Base-by-base conservation (phyloP, 108 stramenopile genomes). In the Skeletonema marinoi region DNA sequence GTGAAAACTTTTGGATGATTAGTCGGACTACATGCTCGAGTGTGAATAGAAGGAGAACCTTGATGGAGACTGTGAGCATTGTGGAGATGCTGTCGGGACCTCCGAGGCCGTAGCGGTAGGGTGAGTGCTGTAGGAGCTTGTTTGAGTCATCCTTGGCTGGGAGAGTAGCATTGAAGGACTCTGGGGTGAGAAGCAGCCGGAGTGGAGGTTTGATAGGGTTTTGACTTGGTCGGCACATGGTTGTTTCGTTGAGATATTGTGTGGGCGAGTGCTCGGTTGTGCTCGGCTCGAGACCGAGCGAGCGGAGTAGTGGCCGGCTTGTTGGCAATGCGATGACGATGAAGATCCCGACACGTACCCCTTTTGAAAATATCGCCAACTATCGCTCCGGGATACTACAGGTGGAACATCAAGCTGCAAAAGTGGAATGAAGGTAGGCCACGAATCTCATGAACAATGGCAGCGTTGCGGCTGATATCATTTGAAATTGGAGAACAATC, bases 41-140 rank as follows among this genome's bases (percentile, higher is more conserved):
- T 16, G 32, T 19, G 58, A 78, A 78, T 10, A 83, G 73, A 7
- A 63, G 0, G 17, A 48, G 6, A 31, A 83, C 82, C 73, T 69
- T 75, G 82, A 83, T 54, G 50, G 78, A 54, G 19, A 83, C 73
- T 10, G 82, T 83, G 38, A 78, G 66, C n/a, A 83, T 10, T 2
- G 78, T 83, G 72, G 82, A 78, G 63, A 38, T 32, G 46, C 60
- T 62, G 44, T 66, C 66, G 35, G 82, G 82, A 17, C 80, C 80
- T n/a, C 80, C 80, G 36, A 81, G 80, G 36, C 80, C 80, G 69
- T 74, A 56, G 10, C 56, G 12, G 65, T 66, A 64, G 1, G 80
- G 69, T 19, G 70, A 74, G n/a, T 50, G 14, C 6, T 30, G 33
- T 4, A 61, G 33, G 41, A 32, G 74, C 63, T 81, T 63, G 69